phyloP scores from a whole-genome alignment of 148 eudicot genomes.

The Selenicereus undatus region DNA sequence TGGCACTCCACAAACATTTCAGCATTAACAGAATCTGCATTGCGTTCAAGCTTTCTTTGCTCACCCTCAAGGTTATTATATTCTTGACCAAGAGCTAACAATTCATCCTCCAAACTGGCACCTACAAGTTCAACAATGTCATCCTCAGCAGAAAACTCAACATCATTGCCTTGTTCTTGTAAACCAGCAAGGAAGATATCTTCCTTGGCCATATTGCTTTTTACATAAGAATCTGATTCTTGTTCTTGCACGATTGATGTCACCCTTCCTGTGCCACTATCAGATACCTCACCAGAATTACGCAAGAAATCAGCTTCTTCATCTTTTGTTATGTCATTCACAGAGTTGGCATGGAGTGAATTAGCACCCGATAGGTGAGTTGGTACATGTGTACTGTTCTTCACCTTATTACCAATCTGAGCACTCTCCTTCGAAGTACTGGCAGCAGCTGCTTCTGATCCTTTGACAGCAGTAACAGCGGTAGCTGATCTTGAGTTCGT shows the following conservation, averaged over 20 bases:
- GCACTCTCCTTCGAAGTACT: constrained; percentile 22
- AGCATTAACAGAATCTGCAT: constrained; percentile 79
- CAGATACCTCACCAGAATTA: constrained; percentile 14
- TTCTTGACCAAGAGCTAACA: constrained; percentile 56
- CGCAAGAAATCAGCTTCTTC: constrained; percentile 17
- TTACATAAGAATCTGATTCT: constrained; percentile 22
- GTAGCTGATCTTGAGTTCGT: constrained; percentile 13
- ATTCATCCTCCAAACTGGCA: constrained; percentile 67
- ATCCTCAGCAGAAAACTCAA: constrained; percentile 18
- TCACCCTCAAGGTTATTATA: constrained; percentile 55
- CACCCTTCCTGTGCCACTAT: constrained; percentile 16
- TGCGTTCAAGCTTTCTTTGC: constrained; percentile 81
- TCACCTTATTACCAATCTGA: constrained; percentile 16
- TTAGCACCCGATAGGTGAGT: constrained; percentile 26
- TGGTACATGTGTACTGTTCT: constrained; percentile 14
- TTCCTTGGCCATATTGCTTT: constrained; percentile 27
- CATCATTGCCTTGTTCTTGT: constrained; percentile 28
- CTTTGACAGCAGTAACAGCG: constrained; percentile 3
- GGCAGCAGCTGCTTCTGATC: constrained; percentile 14
- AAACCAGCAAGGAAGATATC: constrained; percentile 21
- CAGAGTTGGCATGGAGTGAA: constrained; percentile 9
- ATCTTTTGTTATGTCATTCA: constrained; percentile 25
- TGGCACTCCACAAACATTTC: constrained; percentile 99
- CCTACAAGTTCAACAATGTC: constrained; percentile 36
- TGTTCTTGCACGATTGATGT: constrained; percentile 22